These are phyloP conservation scores for Alternaria postmessia DNA, from an alignment of 2,329 filamentous ascomycete genomes.

Conservation along the genomic window DNA sequence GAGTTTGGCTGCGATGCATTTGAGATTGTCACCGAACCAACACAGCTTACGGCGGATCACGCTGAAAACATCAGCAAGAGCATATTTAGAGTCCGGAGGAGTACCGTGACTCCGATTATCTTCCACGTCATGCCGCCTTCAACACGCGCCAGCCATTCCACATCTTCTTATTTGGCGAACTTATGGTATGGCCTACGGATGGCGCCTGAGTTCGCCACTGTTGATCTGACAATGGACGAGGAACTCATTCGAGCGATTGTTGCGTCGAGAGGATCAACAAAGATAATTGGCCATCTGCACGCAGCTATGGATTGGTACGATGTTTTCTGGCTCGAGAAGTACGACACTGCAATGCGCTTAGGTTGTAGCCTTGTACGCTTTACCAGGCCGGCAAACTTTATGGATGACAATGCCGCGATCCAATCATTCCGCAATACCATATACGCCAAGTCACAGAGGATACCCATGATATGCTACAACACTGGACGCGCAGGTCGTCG, in stretches of 20 bases:
- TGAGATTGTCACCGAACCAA: conserved; percentile 64
- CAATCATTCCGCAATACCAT: conserved; percentile 63
- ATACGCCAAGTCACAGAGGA: conserved; percentile 53
- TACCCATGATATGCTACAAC: conserved; percentile 71
- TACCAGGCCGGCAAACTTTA: conserved; percentile 63
- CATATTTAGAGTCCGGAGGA: conserved; percentile 66
- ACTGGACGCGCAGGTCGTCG: conserved; percentile 68
- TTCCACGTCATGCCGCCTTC: conserved; percentile 47
- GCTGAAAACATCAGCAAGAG: conserved; percentile 62
- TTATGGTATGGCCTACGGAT: conserved; percentile 68
- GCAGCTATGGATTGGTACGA: conserved; percentile 65
- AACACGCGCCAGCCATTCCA: conserved; percentile 27
- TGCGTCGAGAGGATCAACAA: conserved; percentile 62
- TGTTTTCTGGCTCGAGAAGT: conserved; percentile 63
- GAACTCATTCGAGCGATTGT: conserved; percentile 61
- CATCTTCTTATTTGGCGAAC: conserved; percentile 61
- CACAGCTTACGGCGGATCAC: conserved; percentile 31
- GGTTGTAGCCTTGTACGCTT: conserved; percentile 71
- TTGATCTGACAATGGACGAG: conserved; percentile 67
- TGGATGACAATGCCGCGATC: conserved; percentile 70
- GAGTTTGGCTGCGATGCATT: conserved; percentile 72
- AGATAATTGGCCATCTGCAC: conserved; percentile 67
- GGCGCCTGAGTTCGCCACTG: conserved; percentile 66
- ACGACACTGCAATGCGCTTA: conserved; percentile 64
- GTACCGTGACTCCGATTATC: conserved; percentile 62